A percentile compares a stretch with the other conserved stretches of the same genome.
phyloP scores from a whole-genome alignment of 805 yeast genomes.

The Schwanniomyces sp. region DNA sequence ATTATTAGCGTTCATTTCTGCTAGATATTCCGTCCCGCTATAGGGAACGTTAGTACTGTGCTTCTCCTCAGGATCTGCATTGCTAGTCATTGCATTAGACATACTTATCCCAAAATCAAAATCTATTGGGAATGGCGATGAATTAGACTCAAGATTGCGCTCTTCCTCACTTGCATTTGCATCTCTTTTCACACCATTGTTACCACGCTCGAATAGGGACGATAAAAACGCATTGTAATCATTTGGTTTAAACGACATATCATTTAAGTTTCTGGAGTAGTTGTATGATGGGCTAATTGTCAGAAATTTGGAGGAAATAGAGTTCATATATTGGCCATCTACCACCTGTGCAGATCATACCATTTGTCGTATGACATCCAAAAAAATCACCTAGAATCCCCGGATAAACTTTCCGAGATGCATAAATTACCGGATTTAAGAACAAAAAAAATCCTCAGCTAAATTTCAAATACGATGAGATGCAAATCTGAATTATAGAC shows the following conservation, averaged over 20 bases:
- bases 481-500: background rate
- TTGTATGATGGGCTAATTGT: background rate
- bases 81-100: background rate
- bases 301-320: background rate
- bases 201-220: slow-evolving; percentile 22
- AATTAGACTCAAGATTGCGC: slow-evolving; percentile 1
- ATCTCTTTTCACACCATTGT: background rate
- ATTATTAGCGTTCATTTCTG: background rate
- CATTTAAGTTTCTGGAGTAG: background rate
- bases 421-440: background rate
- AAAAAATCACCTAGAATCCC: background rate
- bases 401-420: background rate
- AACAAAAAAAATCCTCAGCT: background rate
- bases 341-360: background rate
- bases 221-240: slow-evolving; percentile 28
- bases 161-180: slow-evolving; percentile 1
- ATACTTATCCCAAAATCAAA: slow-evolving; percentile 20
- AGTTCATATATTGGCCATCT: background rate
- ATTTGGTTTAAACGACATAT: slow-evolving; percentile 27
- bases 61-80: background rate
- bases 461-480: background rate
- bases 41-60: background rate
- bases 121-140: slow-evolving; percentile 16
- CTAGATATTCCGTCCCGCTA: background rate
- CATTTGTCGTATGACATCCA: background rate